Base-by-base conservation (phyloP, 306 rosid species). In the Delonix regia region DNA sequence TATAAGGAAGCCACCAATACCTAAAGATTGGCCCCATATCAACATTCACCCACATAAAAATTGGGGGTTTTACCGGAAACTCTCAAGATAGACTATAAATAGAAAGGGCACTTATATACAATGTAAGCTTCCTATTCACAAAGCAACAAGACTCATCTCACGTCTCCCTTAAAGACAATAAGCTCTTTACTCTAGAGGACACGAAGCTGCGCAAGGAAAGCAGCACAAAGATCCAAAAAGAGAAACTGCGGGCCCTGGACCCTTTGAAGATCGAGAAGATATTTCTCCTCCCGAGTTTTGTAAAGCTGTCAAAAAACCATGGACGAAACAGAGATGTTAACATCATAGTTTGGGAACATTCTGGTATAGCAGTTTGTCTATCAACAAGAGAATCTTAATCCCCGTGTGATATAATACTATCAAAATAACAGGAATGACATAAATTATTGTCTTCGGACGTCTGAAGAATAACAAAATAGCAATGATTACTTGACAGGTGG, bases 181-280 rank as follows among this genome's bases (percentile, higher is more conserved):
- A 19, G 52, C 66, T 59, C 74, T 70, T 73, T 64, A 42, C 77
- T 38, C 74, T 83, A 92, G 49, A 88, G 90, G 36, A 94, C 93
- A 0, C 89, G 92, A 59, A 94, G 92, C 83, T 90, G 97, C 1
- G 99, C 88, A 71, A 94, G 92, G 88, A 92, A 94, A 11, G 97
- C 93, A 2, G 97, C 97, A 78, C 99, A 94, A 25, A 94, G 97
- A 83, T 89, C 97, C 86, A 94, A 78, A 93, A 94, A 94, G 61
- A 94, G 91, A 83, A 94, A 88, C 81, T 94, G 97, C 0, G 99
- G 95, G 11, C 99, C 99, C 82, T 89, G 89, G 9, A 94, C 90
- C 89, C 97, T 83, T 85, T 94, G 99, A 55, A 94, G 87, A 87
- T 94, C 99, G 56, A 94, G 95, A 65, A 94, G 87, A 73, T 94